Conservation (phyloP, 768 basidiomycete species). For the Chalciporus piperatus region DNA sequence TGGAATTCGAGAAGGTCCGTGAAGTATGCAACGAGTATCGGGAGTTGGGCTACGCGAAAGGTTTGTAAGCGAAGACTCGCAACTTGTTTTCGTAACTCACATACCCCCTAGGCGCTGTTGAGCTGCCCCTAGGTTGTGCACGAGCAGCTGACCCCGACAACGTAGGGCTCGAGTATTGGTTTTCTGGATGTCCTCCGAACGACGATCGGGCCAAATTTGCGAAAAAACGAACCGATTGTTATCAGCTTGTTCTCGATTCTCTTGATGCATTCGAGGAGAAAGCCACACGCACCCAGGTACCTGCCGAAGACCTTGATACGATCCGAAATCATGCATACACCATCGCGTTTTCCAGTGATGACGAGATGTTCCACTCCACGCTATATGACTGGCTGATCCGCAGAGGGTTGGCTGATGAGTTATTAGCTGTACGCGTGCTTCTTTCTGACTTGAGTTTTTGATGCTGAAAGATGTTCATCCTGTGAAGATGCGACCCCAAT, state of each 20-base stretch:
- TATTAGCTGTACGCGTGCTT: constrained; percentile 71
- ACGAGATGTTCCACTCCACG: constrained; percentile 91
- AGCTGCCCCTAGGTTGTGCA: constrained; percentile 83
- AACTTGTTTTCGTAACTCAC: neutral
- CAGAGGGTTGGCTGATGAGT: constrained; percentile 76
- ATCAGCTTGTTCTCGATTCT: constrained; percentile 81
- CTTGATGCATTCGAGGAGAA: constrained; percentile 76
- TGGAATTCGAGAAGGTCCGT: constrained; percentile 79
- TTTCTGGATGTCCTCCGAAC: constrained; percentile 52
- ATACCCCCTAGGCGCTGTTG: constrained; percentile 63
- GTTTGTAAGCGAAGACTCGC: constrained; percentile 36
- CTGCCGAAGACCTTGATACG: constrained; percentile 57
- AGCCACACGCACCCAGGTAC: constrained; percentile 34
- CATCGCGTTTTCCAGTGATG: constrained; percentile 78
- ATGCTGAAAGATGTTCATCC: constrained; percentile 8
- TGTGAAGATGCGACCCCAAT: constrained; percentile 75
- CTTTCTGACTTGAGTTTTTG: neutral
- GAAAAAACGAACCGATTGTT: constrained; percentile 68
- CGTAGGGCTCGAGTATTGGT: constrained; percentile 75
- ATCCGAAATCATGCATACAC: constrained; percentile 85
- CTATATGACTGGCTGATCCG: constrained; percentile 93
- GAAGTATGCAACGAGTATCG: constrained; percentile 92
- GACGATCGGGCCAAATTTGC: constrained; percentile 59
- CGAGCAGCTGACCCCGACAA: constrained; percentile 73
- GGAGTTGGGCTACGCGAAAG: constrained; percentile 78